These are phyloP conservation scores for Usnea hakonensis DNA, from an alignment of 495 filamentous ascomycete species.

Conservation along the genomic window DNA sequence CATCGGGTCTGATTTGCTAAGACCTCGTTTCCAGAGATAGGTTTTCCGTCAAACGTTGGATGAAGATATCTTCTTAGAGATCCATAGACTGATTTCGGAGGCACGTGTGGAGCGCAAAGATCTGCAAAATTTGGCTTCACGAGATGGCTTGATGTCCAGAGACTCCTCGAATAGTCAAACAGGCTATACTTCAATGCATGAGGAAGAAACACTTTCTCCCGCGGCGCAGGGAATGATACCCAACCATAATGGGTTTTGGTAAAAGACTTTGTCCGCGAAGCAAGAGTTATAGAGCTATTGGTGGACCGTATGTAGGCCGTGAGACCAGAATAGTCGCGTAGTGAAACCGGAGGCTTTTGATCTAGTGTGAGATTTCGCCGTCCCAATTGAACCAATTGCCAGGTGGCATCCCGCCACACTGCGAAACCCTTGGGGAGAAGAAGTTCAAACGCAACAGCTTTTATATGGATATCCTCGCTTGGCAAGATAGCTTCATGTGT, in stretches of 20 bases:
- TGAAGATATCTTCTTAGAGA: slow-evolving; percentile 18
- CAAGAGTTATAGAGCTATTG: slow-evolving; percentile 27
- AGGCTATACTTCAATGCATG: slow-evolving; percentile 28
- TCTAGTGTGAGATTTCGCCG: not conserved
- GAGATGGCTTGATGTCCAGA: slow-evolving; percentile 23
- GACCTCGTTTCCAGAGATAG: slow-evolving; percentile 47
- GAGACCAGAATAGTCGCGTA: not conserved
- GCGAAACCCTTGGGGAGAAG: slow-evolving; percentile 30
- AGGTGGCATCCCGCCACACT: slow-evolving; percentile 41
- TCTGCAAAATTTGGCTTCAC: slow-evolving; percentile 26
- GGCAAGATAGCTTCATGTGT: slow-evolving; percentile 44
- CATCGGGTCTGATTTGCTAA: slow-evolving; percentile 47
- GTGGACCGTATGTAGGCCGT: not conserved
- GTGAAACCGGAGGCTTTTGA: not conserved
- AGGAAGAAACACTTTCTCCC: slow-evolving; percentile 25
- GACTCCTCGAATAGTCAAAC: slow-evolving; percentile 23
- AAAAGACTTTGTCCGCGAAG: slow-evolving; percentile 34
- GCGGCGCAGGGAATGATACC: slow-evolving; percentile 24
- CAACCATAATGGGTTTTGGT: slow-evolving; percentile 29
- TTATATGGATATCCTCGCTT: slow-evolving; percentile 19
- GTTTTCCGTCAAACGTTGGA: slow-evolving; percentile 24
- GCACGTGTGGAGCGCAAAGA: slow-evolving; percentile 27
- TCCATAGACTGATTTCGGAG: slow-evolving; percentile 21
- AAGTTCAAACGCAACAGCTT: slow-evolving; percentile 40
- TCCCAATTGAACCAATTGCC: slow-evolving; percentile 27